These are phyloP conservation scores for Suillus spraguei DNA, from an alignment of 768 basidiomycete genomes.

Conservation along the genomic window DNA sequence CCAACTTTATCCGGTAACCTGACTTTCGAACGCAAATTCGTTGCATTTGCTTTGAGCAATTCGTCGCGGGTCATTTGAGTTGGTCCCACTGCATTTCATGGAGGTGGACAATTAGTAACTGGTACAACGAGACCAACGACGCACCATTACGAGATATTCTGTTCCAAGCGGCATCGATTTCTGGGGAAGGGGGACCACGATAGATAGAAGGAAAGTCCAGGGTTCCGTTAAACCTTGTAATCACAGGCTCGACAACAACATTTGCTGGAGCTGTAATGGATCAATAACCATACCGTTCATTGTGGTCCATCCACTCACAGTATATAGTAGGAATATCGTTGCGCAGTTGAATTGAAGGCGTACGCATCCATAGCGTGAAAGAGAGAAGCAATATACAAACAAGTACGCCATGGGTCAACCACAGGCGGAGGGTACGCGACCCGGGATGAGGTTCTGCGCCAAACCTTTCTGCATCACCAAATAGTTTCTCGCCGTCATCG, in stretches of 20 bases:
- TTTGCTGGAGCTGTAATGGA: conserved; percentile 13
- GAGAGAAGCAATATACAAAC: conserved; percentile 1
- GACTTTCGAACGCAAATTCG: conserved; percentile 9
- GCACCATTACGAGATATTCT: conserved; percentile 7
- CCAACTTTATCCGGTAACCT: conserved; percentile 15
- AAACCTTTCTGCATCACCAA: neutral
- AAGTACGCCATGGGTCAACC: conserved; percentile 11
- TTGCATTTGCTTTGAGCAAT: conserved; percentile 11
- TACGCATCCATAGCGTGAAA: conserved; percentile 16
- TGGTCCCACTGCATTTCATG: conserved; percentile 6
- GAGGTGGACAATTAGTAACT: neutral
- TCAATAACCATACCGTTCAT: neutral
- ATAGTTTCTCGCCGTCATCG: neutral
- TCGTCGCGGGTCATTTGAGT: conserved; percentile 11
- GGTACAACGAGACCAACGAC: neutral
- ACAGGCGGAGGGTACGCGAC: neutral
- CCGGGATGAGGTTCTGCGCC: neutral
- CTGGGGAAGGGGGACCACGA: conserved; percentile 14
- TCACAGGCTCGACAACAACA: conserved; percentile 14
- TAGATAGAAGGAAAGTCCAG: conserved; percentile 13
- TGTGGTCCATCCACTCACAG: neutral
- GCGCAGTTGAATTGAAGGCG: neutral
- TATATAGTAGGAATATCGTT: conserved; percentile 1
- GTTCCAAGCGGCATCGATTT: conserved; percentile 17
- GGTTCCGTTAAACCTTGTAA: conserved; percentile 11